Evolutionary conservation across 2,329 filamentous ascomycete species (phyloP), one percentile per base, ranked within the genome.

Genomic region (Cercospora citrullina): DNA sequence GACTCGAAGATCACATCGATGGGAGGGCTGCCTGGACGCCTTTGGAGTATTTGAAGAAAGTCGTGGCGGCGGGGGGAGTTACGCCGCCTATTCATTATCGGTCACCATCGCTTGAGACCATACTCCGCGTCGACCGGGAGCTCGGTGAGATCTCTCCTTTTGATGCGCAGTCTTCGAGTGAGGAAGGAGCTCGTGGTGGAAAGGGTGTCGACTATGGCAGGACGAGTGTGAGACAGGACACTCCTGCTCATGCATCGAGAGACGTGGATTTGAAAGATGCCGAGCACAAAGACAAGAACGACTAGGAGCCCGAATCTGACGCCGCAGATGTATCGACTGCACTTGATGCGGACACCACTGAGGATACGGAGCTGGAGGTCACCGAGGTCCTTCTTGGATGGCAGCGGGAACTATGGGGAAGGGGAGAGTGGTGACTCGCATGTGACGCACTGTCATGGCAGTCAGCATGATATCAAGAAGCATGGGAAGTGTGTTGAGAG

Each of bases 1-100:
- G 55, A 59, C 55, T 59, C 55, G 55, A 59, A 21, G 55, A 59
- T 36, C 55, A 36, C n/a, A n/a, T 23, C 26, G 55, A 59, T 36
- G 55, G 55, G n/a, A 31, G 55, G 18, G 28, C 55, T 59, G 55
- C 55, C 12, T 36, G 55, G 55, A 8, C 55, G 10, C n/a, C 55
- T 7, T 23, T 59, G 55, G 55, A 33, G 55, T 59, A 59, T 59
- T 9, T 59, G 55, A 59, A n/a, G 16, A 26, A 30, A 28, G 48
- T 55, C 23, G 28, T 59, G 55, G 28, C 55, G 7, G 31, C 55
- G n/a, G 2, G 8, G 30, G 28, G 55, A 7, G 3, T 36, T 21
- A 1, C 7, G 16, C 55, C 31, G 30, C 31, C 31, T 31, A 12
- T 23, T 14, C 31, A 36, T 12, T 5, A 36, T 31, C 16, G 30